Conservation (phyloP, 495 filamentous ascomycete species). For the Penicillium bovifimosum region DNA sequence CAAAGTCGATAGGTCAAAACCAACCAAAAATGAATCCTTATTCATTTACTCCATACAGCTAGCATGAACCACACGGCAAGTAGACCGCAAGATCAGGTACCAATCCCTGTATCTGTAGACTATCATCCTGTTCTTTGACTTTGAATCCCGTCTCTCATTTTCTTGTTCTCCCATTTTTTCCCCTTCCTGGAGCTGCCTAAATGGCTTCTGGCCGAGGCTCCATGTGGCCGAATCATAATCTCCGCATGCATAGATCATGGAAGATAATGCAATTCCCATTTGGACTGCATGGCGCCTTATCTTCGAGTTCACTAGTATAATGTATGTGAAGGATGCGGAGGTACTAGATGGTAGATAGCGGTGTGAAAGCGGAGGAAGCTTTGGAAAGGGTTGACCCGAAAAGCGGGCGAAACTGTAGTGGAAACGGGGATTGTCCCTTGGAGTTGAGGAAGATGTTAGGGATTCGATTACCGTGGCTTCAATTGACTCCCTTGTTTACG, state of each 20-base stretch:
- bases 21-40: neutral
- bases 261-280: conserved; percentile 27
- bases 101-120: neutral
- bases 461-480: neutral
- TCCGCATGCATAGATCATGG: conserved; percentile 17
- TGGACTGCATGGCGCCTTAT: conserved; percentile 20
- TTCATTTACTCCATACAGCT: neutral
- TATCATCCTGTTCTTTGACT: neutral
- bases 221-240: conserved; percentile 2
- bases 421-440: neutral
- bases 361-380: neutral
- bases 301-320: neutral
- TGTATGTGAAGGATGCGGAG: too few species aligned
- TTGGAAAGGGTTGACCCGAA: neutral
- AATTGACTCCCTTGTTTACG: neutral
- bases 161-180: neutral
- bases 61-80: neutral
- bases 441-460: too few species aligned
- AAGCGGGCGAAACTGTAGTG: neutral
- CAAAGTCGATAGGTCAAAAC: neutral
- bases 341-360: neutral
- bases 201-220: neutral
- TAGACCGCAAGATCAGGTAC: conserved; percentile 1
- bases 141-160: neutral
- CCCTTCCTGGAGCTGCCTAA: neutral